These are phyloP conservation scores for Blepharisma stoltei DNA, from an alignment of 73 alveolate species.

Conservation along the genomic window DNA sequence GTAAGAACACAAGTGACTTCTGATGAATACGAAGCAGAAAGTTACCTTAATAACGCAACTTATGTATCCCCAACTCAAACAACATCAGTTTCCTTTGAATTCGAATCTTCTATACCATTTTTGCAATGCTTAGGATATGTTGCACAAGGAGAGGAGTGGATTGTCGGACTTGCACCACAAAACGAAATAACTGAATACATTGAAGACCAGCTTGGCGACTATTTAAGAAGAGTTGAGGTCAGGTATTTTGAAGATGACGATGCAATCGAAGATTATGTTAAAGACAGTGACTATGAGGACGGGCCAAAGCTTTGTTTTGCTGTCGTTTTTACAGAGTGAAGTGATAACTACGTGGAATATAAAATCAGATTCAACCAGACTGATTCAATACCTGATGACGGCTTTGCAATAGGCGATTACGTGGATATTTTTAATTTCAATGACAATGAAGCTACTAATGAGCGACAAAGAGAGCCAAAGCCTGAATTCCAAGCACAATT, in stretches of 20 bases:
- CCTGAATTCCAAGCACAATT: constrained; percentile 2
- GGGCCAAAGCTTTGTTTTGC: constrained; percentile 41
- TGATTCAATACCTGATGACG: neutral
- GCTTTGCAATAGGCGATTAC: neutral
- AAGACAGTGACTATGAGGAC: constrained; percentile 41
- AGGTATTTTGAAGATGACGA: constrained; percentile 6
- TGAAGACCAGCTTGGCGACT: neutral
- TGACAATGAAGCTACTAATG: neutral
- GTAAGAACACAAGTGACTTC: neutral
- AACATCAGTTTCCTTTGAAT: neutral
- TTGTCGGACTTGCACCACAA: constrained; percentile 12
- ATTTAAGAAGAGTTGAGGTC: constrained; percentile 7
- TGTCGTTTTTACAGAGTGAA: neutral
- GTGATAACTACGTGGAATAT: neutral
- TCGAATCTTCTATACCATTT: neutral
- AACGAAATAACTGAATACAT: constrained; percentile 9
- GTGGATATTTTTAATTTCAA: neutral
- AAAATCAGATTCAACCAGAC: neutral
- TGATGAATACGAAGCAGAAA: neutral
- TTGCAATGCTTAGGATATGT: neutral
- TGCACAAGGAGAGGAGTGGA: neutral
- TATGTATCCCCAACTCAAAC: neutral
- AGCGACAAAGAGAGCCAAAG: neutral
- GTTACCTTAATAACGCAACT: neutral
- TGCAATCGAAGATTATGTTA: constrained; percentile 34